Evolutionary conservation across 306 rosid genomes (phyloP).

Genomic region (Dalbergia cochinchinensis): DNA sequence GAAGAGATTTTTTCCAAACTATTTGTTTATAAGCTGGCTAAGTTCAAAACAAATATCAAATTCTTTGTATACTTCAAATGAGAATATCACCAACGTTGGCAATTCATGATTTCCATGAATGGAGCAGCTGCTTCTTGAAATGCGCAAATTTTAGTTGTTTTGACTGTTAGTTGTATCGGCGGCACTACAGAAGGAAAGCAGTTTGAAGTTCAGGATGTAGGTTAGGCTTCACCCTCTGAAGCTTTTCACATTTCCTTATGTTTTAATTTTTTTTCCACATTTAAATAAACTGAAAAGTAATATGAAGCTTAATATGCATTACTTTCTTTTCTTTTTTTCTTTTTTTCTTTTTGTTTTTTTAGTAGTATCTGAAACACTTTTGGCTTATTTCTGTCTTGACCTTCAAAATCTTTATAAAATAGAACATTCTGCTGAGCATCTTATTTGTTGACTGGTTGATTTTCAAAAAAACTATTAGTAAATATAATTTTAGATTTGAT

Average conservation of each 20-base stretch:
- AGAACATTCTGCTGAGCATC: not conserved
- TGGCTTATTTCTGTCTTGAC: not conserved
- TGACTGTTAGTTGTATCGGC: constrained; percentile 3
- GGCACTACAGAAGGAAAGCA: constrained; percentile 12
- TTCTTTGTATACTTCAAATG: constrained; percentile 17
- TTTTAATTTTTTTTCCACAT: not conserved
- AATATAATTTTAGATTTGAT: not conserved
- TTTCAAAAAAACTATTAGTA: not conserved
- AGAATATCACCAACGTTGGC: constrained; percentile 10
- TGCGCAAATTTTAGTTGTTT: constrained; percentile 12
- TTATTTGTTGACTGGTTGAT: not conserved
- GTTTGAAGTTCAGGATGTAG: constrained; percentile 39
- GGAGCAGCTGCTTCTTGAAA: constrained; percentile 31
- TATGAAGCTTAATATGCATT: constrained; percentile 6
- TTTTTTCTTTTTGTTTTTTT: not conserved
- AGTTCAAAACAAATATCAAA: constrained; percentile 27
- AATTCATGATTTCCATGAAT: constrained; percentile 12
- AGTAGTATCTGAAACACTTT: constrained; percentile 15
- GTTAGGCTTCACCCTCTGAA: constrained; percentile 26
- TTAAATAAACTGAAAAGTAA: not conserved
- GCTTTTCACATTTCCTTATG: not conserved
- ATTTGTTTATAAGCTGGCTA: constrained; percentile 20
- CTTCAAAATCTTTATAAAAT: not conserved
- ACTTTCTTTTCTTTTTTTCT: not conserved
- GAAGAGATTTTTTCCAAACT: constrained; percentile 28